These are phyloP conservation scores for Phylloporus sp. DNA, from an alignment of 768 basidiomycete species.

Conservation along the genomic window DNA sequence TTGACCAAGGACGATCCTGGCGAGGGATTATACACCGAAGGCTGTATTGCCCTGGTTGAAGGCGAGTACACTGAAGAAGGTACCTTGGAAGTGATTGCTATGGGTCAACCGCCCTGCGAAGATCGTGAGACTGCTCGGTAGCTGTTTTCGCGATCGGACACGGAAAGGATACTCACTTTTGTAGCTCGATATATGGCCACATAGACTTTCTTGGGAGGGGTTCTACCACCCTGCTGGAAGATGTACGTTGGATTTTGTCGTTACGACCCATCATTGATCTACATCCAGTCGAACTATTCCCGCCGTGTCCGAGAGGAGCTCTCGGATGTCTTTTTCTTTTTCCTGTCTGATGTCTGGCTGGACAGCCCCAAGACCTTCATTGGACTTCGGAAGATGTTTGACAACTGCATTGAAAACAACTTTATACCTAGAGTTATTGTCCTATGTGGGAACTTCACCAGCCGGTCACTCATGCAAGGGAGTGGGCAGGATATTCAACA, in stretches of 20 bases:
- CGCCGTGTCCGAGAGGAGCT: constrained; percentile 63
- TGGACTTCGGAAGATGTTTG: constrained; percentile 81
- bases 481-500: constrained; percentile 71
- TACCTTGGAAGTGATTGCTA: constrained; percentile 81
- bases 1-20: constrained; percentile 71
- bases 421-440: constrained; percentile 88
- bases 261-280: background rate
- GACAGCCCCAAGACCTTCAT: constrained; percentile 80
- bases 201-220: constrained; percentile 97
- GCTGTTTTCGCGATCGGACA: constrained; percentile 12
- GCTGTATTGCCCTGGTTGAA: constrained; percentile 90
- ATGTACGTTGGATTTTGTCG: constrained; percentile 47
- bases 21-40: constrained; percentile 94
- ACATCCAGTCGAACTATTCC: constrained; percentile 53
- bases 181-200: constrained; percentile 89
- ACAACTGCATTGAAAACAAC: constrained; percentile 80
- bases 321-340: constrained; percentile 79
- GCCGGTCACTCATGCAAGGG: constrained; percentile 72
- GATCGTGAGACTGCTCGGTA: constrained; percentile 78
- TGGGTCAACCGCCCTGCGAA: constrained; percentile 97
- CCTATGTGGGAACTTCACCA: constrained; percentile 93
- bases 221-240: constrained; percentile 83
- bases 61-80: constrained; percentile 95
- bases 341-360: constrained; percentile 94
- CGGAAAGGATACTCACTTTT: constrained; percentile 7